These are phyloP conservation scores for Anthracocystis setariae DNA, from an alignment of 1,284 basidiomycete species.

Conservation along the genomic window DNA sequence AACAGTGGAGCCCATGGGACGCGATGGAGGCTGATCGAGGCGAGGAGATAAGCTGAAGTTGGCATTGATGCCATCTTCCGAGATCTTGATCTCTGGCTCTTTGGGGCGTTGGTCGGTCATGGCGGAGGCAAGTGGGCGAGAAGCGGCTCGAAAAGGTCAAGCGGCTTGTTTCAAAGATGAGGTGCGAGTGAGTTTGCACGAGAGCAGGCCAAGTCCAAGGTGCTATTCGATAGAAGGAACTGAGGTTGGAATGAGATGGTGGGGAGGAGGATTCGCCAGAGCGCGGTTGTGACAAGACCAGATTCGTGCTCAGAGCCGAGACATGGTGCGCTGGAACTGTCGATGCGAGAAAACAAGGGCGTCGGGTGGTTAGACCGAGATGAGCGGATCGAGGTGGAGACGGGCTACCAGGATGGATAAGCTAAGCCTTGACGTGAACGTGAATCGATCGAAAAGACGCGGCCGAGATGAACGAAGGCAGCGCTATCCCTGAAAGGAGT, in stretches of 20 bases:
- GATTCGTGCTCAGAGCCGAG: neutral
- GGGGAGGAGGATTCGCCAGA: too few relatives aligned
- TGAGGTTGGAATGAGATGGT: too few relatives aligned
- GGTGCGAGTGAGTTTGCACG: too few relatives aligned
- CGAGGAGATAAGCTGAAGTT: constrained; percentile 43
- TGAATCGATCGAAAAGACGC: neutral
- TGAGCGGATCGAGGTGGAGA: neutral
- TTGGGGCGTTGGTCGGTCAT: constrained; percentile 33
- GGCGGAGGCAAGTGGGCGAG: neutral
- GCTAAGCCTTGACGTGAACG: too few relatives aligned
- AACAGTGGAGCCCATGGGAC: constrained; percentile 19
- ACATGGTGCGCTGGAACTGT: neutral
- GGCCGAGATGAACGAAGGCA: neutral
- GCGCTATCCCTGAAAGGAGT: neutral
- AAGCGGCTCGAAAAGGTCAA: neutral
- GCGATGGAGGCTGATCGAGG: constrained; percentile 31
- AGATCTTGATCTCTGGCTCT: constrained; percentile 45
- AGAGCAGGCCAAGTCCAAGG: too few relatives aligned
- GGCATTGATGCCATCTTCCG: constrained; percentile 45
- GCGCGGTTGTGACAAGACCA: too few relatives aligned
- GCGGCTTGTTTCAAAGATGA: neutral
- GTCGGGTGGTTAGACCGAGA: neutral
- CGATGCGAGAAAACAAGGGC: neutral
- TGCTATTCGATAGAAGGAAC: too few relatives aligned
- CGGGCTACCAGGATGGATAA: too few relatives aligned